phyloP scores from a whole-genome alignment of 73 alveolate genomes.

The Paramecium sexaurelia region DNA sequence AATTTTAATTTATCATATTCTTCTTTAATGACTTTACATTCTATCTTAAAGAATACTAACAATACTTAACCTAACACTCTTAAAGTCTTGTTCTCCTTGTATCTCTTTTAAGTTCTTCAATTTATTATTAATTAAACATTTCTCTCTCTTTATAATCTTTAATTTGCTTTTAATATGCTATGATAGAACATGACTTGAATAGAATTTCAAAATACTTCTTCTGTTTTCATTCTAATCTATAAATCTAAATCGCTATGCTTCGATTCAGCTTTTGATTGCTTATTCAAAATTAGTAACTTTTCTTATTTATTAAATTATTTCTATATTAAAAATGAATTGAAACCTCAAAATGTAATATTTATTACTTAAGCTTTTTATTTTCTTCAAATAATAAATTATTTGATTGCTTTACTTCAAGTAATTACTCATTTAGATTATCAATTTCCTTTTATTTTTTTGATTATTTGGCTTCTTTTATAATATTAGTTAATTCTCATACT shows the following conservation, averaged over 20 bases:
- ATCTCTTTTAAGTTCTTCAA: conserved; percentile 37
- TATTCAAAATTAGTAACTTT: conserved; percentile 1
- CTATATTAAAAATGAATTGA: neutral
- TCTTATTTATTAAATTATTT: conserved; percentile 17
- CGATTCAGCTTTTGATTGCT: neutral
- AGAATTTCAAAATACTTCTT: too few relatives aligned
- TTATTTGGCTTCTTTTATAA: neutral
- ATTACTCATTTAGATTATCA: neutral
- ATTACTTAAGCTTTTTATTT: neutral
- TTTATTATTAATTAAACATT: neutral
- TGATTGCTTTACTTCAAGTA: neutral
- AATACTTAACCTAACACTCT: neutral
- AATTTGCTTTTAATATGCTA: neutral
- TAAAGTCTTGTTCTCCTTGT: neutral
- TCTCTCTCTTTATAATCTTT: neutral
- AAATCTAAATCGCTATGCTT: neutral
- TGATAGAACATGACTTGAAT: neutral
- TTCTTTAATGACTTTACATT: neutral
- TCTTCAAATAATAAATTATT: neutral
- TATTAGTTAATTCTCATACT: neutral
- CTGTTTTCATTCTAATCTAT: conserved; percentile 5
- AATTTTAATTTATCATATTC: neutral
- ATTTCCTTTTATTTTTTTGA: conserved; percentile 12
- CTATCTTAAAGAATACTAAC: neutral
- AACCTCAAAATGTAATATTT: neutral